Base-by-base conservation (phyloP, 1,139 yeast species). In the Pichia sp. region DNA sequence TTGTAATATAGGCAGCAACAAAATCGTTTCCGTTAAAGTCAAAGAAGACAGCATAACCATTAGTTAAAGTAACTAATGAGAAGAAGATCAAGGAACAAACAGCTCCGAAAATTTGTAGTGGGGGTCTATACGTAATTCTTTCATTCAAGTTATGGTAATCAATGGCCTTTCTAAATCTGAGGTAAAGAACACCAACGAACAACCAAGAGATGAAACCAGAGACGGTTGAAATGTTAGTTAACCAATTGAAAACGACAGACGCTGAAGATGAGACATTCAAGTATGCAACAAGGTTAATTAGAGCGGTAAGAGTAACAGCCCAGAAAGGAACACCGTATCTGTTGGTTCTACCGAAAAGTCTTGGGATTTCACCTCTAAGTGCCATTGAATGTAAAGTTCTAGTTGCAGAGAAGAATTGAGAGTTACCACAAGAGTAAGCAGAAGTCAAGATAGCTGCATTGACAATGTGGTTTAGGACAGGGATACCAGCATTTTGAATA, bases 1-100 rank as follows among this genome's bases (percentile, higher is more conserved):
- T 60, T 1, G 85, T 79, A 55, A 80, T 69, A 63, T 81, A 81
- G 13, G 85, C 79, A 24, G 85, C 84, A 49, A 80, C 65, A 56
- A 81, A 80, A 60, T 60, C 62, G 25, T 72, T 58, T n/a, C 74
- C 77, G 44, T 64, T 69, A 55, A 74, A 58, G 47, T 64, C 66
- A 53, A 69, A 76, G 68, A 77, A 77, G 23, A 68, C 70, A 4
- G 61, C 59, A 63, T 68, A 77, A 39, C 85, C 85, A 53, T 80
- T 79, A 23, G 82, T 77, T 30, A 79, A 49, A 18, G 76, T 68
- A 47, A 80, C 61, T 18, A 80, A 36, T 3, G 67, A 52, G 51
- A 77, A 68, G 57, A 78, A 69, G 35, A 67, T 45, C 3, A 72
- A 62, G n/a, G 70, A 70, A 45, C 66, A 62, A 55, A 69, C 77